A percentile compares a stretch with the other conserved stretches of the same genome.
Conservation (phyloP, 768 basidiomycete genomes). For the Mycena belliarum region DNA sequence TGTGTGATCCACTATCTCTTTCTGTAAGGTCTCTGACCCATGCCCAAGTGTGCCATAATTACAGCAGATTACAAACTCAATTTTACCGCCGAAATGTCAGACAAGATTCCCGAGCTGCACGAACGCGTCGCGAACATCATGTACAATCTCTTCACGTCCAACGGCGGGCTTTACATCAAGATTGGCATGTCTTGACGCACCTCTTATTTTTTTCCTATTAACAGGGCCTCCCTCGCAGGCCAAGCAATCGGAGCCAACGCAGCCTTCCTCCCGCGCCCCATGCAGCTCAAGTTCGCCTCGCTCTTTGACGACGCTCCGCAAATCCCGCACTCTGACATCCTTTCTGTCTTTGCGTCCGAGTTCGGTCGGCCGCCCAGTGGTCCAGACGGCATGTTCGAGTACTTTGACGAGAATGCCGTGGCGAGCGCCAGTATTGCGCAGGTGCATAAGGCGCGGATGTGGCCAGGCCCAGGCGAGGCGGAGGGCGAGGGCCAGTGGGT, state of each 20-base stretch:
- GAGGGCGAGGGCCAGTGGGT: conserved; percentile 65
- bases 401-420: conserved; percentile 74
- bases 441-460: conserved; percentile 75
- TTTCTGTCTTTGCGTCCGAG: conserved; percentile 66
- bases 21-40: not conserved
- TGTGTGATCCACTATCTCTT: conserved; percentile 23
- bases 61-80: conserved; percentile 87
- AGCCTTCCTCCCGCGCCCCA: conserved; percentile 78
- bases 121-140: conserved; percentile 81
- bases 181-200: conserved; percentile 49
- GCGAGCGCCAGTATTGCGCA: conserved; percentile 93
- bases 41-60: conserved; percentile 62
- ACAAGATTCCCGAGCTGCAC: conserved; percentile 78
- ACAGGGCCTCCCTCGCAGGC: conserved; percentile 34
- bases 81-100: conserved; percentile 71
- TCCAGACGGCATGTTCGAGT: conserved; percentile 73
- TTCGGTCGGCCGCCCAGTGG: conserved; percentile 66
- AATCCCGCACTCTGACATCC: conserved; percentile 70
- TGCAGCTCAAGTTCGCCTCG: conserved; percentile 78
- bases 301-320: conserved; percentile 91
- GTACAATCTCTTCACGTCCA: conserved; percentile 73
- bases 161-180: conserved; percentile 87
- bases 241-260: conserved; percentile 87
- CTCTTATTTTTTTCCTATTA: too few relatives aligned
- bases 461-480: conserved; percentile 40